A percentile compares a stretch with the other conserved stretches of the same genome.
Evolutionary conservation across 2,329 filamentous ascomycete species (phyloP).

Genomic region (Nakataea oryzae): DNA sequence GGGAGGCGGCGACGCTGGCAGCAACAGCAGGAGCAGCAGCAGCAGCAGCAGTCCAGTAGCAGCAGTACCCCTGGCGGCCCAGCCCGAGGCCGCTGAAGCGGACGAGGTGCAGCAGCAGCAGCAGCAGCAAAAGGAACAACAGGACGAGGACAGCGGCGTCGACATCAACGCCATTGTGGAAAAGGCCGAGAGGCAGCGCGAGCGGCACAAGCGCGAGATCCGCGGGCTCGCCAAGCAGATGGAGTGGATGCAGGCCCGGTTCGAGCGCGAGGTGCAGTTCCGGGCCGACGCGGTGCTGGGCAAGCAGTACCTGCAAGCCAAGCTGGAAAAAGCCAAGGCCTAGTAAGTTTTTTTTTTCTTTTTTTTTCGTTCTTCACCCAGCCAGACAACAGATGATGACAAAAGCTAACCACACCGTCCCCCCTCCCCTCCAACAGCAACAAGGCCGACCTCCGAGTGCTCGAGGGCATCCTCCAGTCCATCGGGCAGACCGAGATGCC

Average conservation of each 20-base stretch:
- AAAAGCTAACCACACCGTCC: background rate
- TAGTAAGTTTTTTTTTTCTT: conserved; percentile 62
- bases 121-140: background rate
- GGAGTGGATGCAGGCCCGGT: conserved; percentile 75
- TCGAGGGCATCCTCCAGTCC: conserved; percentile 68
- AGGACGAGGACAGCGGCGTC: background rate
- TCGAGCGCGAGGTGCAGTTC: conserved; percentile 70
- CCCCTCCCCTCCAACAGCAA: conserved; percentile 51
- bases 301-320: conserved; percentile 72
- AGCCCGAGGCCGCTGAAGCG: background rate
- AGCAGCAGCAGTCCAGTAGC: no score
- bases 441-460: conserved; percentile 77
- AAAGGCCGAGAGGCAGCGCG: conserved; percentile 2
- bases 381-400: background rate
- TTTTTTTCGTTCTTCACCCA: background rate
- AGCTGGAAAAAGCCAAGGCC: conserved; percentile 74
- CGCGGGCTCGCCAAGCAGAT: conserved; percentile 82
- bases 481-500: conserved; percentile 23
- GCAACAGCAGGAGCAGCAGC: conserved; percentile 47
- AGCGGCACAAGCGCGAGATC: conserved; percentile 61
- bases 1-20: conserved; percentile 39
- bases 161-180: background rate
- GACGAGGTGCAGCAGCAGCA: background rate
- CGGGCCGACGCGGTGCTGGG: conserved; percentile 73
- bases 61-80: background rate